Evolutionary conservation across 257 asterid species (phyloP), one percentile per base, ranked within the genome.

Genomic region (Nicotiana benthamiana): DNA sequence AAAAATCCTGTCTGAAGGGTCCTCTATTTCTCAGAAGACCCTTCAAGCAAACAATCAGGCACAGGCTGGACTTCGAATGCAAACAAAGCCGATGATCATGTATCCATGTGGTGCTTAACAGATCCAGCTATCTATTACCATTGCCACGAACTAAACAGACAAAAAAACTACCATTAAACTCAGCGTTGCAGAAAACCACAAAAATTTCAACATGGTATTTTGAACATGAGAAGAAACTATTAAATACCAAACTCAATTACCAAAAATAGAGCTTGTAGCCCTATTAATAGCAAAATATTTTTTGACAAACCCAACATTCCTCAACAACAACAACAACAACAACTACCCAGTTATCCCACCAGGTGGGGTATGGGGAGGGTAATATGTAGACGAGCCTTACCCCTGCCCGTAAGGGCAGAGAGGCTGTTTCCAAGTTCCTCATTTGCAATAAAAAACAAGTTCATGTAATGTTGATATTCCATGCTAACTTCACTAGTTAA

Each of bases 11-110:
- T 66, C 65, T 9, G 70, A 83, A 87, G 87, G 88, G 85, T 83
- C 88, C 88, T 83, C 87, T 80, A 67, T 63, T 66, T 85, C 54
- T 67, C 80, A 48, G 86, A 85, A 81, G 88, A 83, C 87, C 87
- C 86, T 80, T 70, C 85, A 51, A 75, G 75, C 28, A 52, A 76
- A 64, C 56, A 51, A 51, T 63, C 15, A 70, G 82, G 65, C 59
- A 79, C 28, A 46, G 12, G 53, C 64, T 79, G 65, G 82, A 51
- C 43, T 64, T 12, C 4, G 20, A 56, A 32, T 16, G n/a, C 30
- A 56, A 63, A 48, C 64, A 64, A 48, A 70, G 27, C 24, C 10
- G 79, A 64, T 64, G 75, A 79, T 48, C 30, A 3, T 79, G 65
- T 68, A 48, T 79, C 52, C 82, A 46, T 5, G 82, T 16, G 34